These are phyloP conservation scores for Saccharum officinarum DNA, from an alignment of 176 grass and related monocot species.

Conservation along the genomic window DNA sequence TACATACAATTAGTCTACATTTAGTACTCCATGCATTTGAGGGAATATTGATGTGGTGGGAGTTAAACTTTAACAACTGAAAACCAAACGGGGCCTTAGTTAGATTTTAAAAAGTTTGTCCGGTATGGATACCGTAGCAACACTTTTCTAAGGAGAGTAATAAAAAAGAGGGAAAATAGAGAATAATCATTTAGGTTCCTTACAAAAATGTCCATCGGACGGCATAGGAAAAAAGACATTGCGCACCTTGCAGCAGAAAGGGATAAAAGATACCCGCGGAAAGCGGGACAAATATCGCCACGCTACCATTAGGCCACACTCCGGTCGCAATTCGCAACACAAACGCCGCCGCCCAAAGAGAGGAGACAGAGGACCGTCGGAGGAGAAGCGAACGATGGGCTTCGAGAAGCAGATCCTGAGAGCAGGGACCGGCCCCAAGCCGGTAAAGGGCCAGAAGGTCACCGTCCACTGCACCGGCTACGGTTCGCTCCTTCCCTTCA, in stretches of 20 bases:
- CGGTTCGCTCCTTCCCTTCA: conserved; percentile 44
- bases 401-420: conserved; percentile 77
- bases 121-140: too few relatives aligned
- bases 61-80: too few relatives aligned
- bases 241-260: not conserved
- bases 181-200: not conserved
- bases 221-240: not conserved
- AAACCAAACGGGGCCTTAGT: too few relatives aligned
- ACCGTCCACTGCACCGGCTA: conserved; percentile 98
- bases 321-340: not conserved
- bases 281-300: not conserved
- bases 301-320: too few relatives aligned
- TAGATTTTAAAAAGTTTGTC: too few relatives aligned
- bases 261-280: not conserved
- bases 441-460: conserved; percentile 85
- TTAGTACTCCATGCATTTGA: too few relatives aligned
- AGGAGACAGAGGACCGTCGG: not conserved
- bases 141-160: too few relatives aligned
- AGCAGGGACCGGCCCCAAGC: conserved; percentile 69
- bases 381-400: conserved; percentile 51
- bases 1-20: too few relatives aligned
- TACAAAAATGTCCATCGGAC: not conserved
- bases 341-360: conserved; percentile 12
- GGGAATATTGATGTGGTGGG: too few relatives aligned
- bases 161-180: not conserved